Evolutionary conservation across 257 asterid species (phyloP).

Genomic region (Petrea volubilis): DNA sequence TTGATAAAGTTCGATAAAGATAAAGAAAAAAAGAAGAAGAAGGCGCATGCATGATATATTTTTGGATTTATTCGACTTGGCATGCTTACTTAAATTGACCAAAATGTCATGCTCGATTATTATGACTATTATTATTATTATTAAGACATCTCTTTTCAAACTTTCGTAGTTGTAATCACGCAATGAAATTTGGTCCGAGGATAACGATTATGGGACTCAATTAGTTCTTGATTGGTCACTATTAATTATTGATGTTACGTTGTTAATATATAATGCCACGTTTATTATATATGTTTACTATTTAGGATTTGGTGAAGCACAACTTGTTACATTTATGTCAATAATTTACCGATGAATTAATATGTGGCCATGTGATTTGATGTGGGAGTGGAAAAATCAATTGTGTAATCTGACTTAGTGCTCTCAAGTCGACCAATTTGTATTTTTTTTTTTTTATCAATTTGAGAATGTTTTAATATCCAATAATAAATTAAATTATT

Average conservation of each 20-base stretch:
- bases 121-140: not conserved
- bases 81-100: conserved; percentile 21
- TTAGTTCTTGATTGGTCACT: not conserved
- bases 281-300: too few relatives aligned
- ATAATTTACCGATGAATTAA: not conserved
- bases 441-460: too few relatives aligned
- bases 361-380: not conserved
- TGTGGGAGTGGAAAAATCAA: not conserved
- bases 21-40: not conserved
- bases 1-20: not conserved
- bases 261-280: not conserved
- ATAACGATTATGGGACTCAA: conserved; percentile 9
- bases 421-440: not conserved
- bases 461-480: too few relatives aligned
- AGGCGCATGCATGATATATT: not conserved
- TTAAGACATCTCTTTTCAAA: not conserved
- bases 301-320: conserved; percentile 17
- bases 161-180: not conserved
- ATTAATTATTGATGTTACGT: not conserved
- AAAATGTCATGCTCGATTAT: conserved; percentile 12
- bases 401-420: not conserved
- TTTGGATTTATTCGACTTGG: not conserved
- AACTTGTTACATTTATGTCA: not conserved
- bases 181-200: conserved; percentile 10
- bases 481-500: too few relatives aligned